Base-by-base conservation (phyloP, 2,329 filamentous ascomycete genomes). In the Colletotrichum somersetense region DNA sequence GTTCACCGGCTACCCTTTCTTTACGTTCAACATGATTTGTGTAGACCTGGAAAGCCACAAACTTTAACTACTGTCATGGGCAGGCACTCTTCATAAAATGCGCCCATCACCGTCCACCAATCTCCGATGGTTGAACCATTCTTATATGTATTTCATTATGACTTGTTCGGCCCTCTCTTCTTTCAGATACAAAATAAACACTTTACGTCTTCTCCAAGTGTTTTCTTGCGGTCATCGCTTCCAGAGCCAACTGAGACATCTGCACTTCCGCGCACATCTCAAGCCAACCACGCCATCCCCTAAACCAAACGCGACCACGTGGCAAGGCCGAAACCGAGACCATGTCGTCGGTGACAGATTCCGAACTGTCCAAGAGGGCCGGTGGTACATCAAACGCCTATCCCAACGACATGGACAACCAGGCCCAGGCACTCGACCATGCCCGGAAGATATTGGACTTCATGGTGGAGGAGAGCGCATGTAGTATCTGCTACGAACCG, bases 401-500 rank as follows among this genome's bases (percentile, higher is more conserved):
- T n/a, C 5, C 2, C 55, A 12, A 11, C 11, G 33, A 42, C 35
- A 35, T 42, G 18, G 8, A 3, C 35, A 14, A 26, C n/a, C n/a
- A 26, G 38, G n/a, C 14, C 10, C 1, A 5, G 35, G n/a, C 42
- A n/a, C n/a, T 42, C 14, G 7, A 18, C 6, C 3, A 35, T 3
- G 8, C 33, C 30, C 14, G 7, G 12, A 16, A 66, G 12, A 50
- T 66, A 3, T 12, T 67, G n/a, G 64, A 67, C 20, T 10, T 26
- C 30, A 16, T 67, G 55, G 64, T 61, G 7, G 33, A 67, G 18
- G 44, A 52, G 6, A 67, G 46, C 14, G 18, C 38, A 35, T 67
- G 64, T 20, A 23, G 6, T 16, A 61, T 67, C 16, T 67, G 64
- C 64, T 61, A 33, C 30, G 20, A 12, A 7, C n/a, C 57, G 26